Conservation (phyloP, 1,139 yeast genomes). For the Suhomyces choctaworum region DNA sequence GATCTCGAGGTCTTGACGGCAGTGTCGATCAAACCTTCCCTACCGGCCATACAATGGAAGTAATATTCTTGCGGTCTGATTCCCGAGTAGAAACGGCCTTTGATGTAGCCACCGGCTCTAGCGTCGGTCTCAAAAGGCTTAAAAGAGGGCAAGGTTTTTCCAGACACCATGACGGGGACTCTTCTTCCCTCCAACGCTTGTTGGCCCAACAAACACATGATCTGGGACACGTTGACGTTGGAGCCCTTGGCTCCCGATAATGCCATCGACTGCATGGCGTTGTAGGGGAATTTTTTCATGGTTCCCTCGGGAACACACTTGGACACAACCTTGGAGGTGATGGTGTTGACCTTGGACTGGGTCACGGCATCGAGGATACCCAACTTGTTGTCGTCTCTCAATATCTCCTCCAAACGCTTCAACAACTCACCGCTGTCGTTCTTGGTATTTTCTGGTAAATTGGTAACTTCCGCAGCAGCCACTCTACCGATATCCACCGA, state of each 20-base stretch:
- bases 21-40: slow-evolving; percentile 99
- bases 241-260: slow-evolving; percentile 99
- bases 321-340: slow-evolving; percentile 90
- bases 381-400: slow-evolving; percentile 88
- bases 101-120: slow-evolving; percentile 97
- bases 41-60: slow-evolving; percentile 99
- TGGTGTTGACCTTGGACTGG: slow-evolving; percentile 87
- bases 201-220: slow-evolving; percentile 98
- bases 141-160: slow-evolving; percentile 95
- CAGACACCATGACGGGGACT: slow-evolving; percentile 99
- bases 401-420: slow-evolving; percentile 88
- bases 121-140: slow-evolving; percentile 97
- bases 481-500: slow-evolving; percentile 82
- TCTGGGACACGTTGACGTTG: slow-evolving; percentile 96
- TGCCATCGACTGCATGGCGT: slow-evolving; percentile 99
- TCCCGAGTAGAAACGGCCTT: slow-evolving; percentile 97
- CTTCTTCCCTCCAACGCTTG: slow-evolving; percentile 99
- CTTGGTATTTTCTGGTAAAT: slow-evolving; percentile 56
- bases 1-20: slow-evolving; percentile 99
- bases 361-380: slow-evolving; percentile 96
- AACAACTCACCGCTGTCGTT: slow-evolving; percentile 73
- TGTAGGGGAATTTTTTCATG: slow-evolving; percentile 91
- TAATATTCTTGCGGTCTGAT: slow-evolving; percentile 98
- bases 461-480: slow-evolving; percentile 95
- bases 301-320: slow-evolving; percentile 97